Evolutionary conservation across 495 filamentous ascomycete genomes (phyloP), one percentile per base, ranked within the genome.

Genomic region (Thozetella sp.): DNA sequence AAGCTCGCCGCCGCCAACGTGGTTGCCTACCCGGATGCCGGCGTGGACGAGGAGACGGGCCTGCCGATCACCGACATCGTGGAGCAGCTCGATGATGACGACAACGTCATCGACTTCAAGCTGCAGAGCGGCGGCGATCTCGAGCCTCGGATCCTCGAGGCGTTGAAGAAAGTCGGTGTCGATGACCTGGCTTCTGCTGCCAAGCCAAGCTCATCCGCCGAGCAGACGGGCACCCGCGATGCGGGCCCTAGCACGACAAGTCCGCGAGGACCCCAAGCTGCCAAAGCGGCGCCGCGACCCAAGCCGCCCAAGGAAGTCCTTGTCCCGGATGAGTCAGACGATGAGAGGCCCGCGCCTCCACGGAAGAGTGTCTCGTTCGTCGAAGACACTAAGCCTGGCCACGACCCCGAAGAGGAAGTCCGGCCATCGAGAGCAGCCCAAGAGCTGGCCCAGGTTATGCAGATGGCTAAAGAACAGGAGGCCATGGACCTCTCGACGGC

Each of bases 61-160:
- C 53, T 93, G 50, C 89, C 92, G 2, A 80, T 97, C 54, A 90
- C 86, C 22, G 94, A 97, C 55, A 97, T 99, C 59, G 74, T 87
- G 45, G 94, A 99, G 72, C 89, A 97, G 74, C 77, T 99, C 50
- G 95, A 99, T 70, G 94, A 97, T 20, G 88, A 97, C 19, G 95
- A 86, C 19, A 94, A 97, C 66, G 82, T 98, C 12, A 76, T 97
- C 26, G 88, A 83, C 0, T 87, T 76, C 55, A 80, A 78, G 25
- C 76, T 86, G 9, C 85, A 86, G 12, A 83, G 69, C 1, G 85
- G 91, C 0, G 86, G 85, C 20, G 82, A 89, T 48, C 73, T 79
- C 9, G 81, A 86, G 48, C 72, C 86, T 1, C 81, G 89, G 57
- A 68, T 93, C 15, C 61, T 90, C 22, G 86, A 92, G 17, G 80